Conservation (phyloP, 768 basidiomycete species). For the Boletus fagicola region DNA sequence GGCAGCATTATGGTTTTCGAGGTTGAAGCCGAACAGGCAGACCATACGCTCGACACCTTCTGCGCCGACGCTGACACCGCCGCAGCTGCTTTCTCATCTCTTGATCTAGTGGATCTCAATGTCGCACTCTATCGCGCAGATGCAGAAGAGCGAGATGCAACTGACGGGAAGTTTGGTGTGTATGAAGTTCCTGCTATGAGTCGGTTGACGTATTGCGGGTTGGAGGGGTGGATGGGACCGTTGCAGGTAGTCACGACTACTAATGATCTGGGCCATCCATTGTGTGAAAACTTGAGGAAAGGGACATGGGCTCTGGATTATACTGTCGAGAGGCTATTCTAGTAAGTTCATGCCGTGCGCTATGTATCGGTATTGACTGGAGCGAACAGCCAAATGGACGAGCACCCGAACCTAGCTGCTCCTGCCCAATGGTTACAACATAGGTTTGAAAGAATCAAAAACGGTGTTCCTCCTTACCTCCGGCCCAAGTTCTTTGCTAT, state of each 20-base stretch:
- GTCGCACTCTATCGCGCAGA: constrained; percentile 83
- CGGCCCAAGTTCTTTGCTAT: constrained; percentile 97
- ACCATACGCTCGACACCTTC: constrained; percentile 66
- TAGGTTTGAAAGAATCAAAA: constrained; percentile 80
- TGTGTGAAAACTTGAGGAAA: constrained; percentile 83
- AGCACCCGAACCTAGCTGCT: constrained; percentile 63
- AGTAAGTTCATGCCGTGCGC: constrained; percentile 46
- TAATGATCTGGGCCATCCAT: constrained; percentile 91
- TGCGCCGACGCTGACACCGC: constrained; percentile 72
- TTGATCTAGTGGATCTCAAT: constrained; percentile 88
- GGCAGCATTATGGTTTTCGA: constrained; percentile 93
- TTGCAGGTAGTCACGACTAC: constrained; percentile 78
- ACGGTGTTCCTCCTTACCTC: constrained; percentile 76
- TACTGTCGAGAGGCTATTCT: constrained; percentile 61
- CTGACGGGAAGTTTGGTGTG: constrained; percentile 71
- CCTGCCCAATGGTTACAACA: constrained; percentile 84
- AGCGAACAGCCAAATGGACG: constrained; percentile 50
- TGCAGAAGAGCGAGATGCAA: constrained; percentile 89
- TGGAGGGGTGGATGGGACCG: constrained; percentile 97
- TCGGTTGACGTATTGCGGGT: constrained; percentile 82
- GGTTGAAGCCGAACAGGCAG: constrained; percentile 76
- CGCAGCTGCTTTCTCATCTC: constrained; percentile 65
- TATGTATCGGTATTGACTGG: constrained; percentile 13
- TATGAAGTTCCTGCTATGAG: constrained; percentile 81
- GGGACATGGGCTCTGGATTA: constrained; percentile 96